Evolutionary conservation across 164 flowering plant species (phyloP), one percentile per base, ranked within the genome.

Genomic region (Magnolia kwangsiensis): DNA sequence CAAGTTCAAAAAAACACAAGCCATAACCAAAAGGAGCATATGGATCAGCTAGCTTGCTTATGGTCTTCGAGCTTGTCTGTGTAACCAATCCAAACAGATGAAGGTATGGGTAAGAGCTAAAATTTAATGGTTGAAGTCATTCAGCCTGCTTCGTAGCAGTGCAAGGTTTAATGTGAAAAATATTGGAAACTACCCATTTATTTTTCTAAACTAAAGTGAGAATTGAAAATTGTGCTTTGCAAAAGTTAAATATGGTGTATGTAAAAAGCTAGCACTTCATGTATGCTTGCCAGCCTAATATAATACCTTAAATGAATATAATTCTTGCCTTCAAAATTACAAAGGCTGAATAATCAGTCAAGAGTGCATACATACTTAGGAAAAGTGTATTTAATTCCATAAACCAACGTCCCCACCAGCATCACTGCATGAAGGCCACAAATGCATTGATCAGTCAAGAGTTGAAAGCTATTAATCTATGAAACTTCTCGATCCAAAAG

Each of bases 1-100:
- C 23, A 96, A 89, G 89, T 96, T 96, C 78, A 96, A 80, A 77
- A 24, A 92, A 94, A 84, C 99, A 96, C 55, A 92, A 87, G 61
- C 94, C 96, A 83, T 96, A 96, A 75, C 98, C 99, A 72, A 96
- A 90, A 67, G 97, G 97, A 23, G 99, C 98, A 84, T 96, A 92
- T 59, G 99, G 99, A 80, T 87, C 86, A 16, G 99, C 99, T 74
- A 96, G 86, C 88, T 94, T 96, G 89, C 91, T 90, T 31, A 91
- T 91, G 63, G 97, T 94, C 87, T 96, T 94, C 65, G 98, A 89
- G 85, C 97, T 96, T 69, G 98, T 91, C 99, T 96, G 92, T 67
- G 78, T 37, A 37, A 83, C 63, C 69, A 79, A 68, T 13, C 24
- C 31, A 58, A 11, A 61, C 31, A 19, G 31, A 68, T 66, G 72